Conservation (phyloP, 176 grass and related monocot species). For the Oryza longistaminata region DNA sequence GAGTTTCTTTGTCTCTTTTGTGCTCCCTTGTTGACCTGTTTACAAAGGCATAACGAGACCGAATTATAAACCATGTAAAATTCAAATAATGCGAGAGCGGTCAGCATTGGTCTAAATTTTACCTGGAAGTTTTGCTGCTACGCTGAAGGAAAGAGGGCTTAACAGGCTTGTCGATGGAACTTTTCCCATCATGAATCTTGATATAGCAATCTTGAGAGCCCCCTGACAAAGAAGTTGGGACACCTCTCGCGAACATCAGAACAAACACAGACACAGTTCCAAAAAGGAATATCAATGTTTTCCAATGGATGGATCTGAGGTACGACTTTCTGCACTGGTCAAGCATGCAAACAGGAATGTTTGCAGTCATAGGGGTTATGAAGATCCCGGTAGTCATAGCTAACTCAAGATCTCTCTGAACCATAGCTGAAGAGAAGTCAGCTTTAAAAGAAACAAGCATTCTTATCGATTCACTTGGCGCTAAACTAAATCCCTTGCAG, state of each 20-base stretch:
- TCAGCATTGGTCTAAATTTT: neutral
- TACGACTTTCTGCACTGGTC: slow-evolving; percentile 70
- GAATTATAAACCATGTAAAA: slow-evolving; percentile 31
- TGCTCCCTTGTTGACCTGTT: slow-evolving; percentile 63
- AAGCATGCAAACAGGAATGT: slow-evolving; percentile 64
- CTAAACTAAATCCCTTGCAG: slow-evolving; percentile 80
- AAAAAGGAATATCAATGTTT: slow-evolving; percentile 53
- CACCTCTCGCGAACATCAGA: slow-evolving; percentile 49
- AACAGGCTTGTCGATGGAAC: slow-evolving; percentile 41
- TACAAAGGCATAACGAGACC: slow-evolving; percentile 35
- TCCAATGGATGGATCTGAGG: slow-evolving; percentile 54
- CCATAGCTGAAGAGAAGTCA: slow-evolving; percentile 67
- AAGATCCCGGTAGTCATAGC: slow-evolving; percentile 75
- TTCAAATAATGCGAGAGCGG: slow-evolving; percentile 6
- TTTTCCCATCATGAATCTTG: slow-evolving; percentile 46
- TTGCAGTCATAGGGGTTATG: slow-evolving; percentile 82
- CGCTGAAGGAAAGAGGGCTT: slow-evolving; percentile 55
- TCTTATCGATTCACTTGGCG: slow-evolving; percentile 68
- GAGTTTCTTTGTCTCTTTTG: slow-evolving; percentile 45
- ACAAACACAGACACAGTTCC: slow-evolving; percentile 50
- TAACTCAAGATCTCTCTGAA: slow-evolving; percentile 89
- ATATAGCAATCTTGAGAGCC: slow-evolving; percentile 51
- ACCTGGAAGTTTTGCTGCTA: slow-evolving; percentile 76
- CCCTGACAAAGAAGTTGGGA: slow-evolving; percentile 43
- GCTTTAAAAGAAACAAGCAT: slow-evolving; percentile 71